A percentile compares a stretch with the other conserved stretches of the same genome.
phyloP scores from a whole-genome alignment of 1,284 basidiomycete genomes.

The Rugosomyces carneus region DNA sequence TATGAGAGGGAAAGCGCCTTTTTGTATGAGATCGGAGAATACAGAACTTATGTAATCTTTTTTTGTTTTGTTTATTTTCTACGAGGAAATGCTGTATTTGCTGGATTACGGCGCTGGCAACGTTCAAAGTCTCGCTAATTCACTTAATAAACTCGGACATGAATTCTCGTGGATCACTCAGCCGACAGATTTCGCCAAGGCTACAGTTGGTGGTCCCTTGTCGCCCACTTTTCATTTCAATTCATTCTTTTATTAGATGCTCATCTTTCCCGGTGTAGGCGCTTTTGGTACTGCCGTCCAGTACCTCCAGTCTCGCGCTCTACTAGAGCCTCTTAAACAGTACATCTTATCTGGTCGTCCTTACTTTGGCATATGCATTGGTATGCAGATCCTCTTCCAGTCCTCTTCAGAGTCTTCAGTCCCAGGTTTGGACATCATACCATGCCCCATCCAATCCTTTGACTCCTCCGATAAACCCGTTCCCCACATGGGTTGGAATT shows the following conservation, averaged over 20 bases:
- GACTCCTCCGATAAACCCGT: constrained; percentile 74
- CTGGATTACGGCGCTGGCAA: constrained; percentile 97
- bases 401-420: constrained; percentile 74
- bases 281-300: constrained; percentile 87
- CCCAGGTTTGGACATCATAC: constrained; percentile 69
- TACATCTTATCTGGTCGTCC: constrained; percentile 91
- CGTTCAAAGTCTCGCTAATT: constrained; percentile 92
- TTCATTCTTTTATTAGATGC: constrained; percentile 60
- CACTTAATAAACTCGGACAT: constrained; percentile 83
- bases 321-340: constrained; percentile 73
- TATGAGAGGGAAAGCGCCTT: neutral
- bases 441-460: constrained; percentile 66
- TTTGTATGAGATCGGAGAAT: too few relatives aligned
- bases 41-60: too few relatives aligned
- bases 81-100: constrained; percentile 88
- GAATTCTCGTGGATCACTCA: constrained; percentile 87
- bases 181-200: constrained; percentile 83
- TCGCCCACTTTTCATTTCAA: constrained; percentile 11
- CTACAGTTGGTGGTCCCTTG: constrained; percentile 63
- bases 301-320: constrained; percentile 69
- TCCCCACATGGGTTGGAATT: constrained; percentile 99
- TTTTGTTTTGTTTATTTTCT: too few relatives aligned
- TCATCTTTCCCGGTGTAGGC: constrained; percentile 98
- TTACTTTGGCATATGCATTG: constrained; percentile 98
- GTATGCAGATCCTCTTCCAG: constrained; percentile 92